Evolutionary conservation across 73 alveolate genomes (phyloP).

Genomic region (Paramecium sexaurelia): DNA sequence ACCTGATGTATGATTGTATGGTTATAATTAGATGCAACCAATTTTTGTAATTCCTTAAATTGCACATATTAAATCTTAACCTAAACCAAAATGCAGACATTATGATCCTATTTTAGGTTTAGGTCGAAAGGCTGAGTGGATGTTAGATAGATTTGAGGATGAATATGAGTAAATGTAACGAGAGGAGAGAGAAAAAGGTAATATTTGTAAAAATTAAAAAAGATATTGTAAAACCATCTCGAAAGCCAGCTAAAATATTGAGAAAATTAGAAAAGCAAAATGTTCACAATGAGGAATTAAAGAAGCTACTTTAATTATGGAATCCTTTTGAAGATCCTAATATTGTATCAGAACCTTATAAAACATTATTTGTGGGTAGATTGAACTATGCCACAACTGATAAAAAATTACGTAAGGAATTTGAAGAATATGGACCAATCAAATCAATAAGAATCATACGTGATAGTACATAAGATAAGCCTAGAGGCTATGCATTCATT

Average conservation of each 20-base stretch:
- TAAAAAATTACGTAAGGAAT: conserved; percentile 80
- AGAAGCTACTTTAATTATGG: conserved; percentile 7
- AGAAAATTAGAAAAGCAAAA: conserved; percentile 1
- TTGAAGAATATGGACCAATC: conserved; percentile 92
- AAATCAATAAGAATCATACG: conserved; percentile 82
- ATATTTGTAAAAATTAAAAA: not conserved
- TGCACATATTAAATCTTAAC: conserved; percentile 56
- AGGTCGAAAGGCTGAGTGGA: conserved; percentile 53
- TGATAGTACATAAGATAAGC: conserved; percentile 84
- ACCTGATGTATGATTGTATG: conserved; percentile 38
- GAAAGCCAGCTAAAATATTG: not conserved
- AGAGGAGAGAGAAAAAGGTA: conserved; percentile 56
- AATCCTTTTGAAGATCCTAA: conserved; percentile 64
- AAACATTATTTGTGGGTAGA: conserved; percentile 90
- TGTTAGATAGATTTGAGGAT: conserved; percentile 62
- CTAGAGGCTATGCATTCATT: conserved; percentile 97
- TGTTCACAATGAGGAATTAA: not conserved
- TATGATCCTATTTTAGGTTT: conserved; percentile 43
- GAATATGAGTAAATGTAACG: conserved; percentile 19
- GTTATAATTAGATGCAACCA: conserved; percentile 31
- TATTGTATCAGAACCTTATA: conserved; percentile 78
- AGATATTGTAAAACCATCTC: conserved; percentile 9
- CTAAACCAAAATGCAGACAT: conserved; percentile 59
- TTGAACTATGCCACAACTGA: conserved; percentile 89
- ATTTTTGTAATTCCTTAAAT: conserved; percentile 51